Percentiles rank a stretch among this genome's conserved stretches.
These are phyloP conservation scores for Microcos paniculata DNA, from an alignment of 345 rosid genomes.

Conservation along the genomic window DNA sequence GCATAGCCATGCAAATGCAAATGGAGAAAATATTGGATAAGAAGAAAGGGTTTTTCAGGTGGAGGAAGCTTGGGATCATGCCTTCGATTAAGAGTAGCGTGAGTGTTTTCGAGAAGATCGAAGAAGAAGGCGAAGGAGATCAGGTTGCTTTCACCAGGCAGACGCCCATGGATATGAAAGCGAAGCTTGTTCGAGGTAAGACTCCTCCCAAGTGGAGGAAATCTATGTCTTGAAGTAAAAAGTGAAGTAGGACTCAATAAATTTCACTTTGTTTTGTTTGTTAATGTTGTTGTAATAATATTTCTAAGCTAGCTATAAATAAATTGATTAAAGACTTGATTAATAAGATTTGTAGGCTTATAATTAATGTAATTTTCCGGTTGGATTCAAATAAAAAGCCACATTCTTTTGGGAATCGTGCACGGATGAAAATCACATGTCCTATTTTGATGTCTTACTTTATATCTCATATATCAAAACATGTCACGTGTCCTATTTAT, in stretches of 20 bases:
- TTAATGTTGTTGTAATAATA: background rate
- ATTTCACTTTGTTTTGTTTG: background rate
- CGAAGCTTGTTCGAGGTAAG: slow-evolving; percentile 9
- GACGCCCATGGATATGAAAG: slow-evolving; percentile 7
- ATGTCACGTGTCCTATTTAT: too few species aligned
- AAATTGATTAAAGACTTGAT: background rate
- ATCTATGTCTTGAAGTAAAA: background rate
- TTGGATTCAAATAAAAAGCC: background rate
- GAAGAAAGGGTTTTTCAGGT: slow-evolving; percentile 72
- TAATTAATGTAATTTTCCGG: background rate
- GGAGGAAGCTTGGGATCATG: slow-evolving; percentile 65
- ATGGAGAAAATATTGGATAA: slow-evolving; percentile 66
- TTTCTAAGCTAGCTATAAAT: background rate
- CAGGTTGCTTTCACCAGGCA: slow-evolving; percentile 18
- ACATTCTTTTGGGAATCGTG: too few species aligned
- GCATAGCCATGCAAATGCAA: slow-evolving; percentile 52
- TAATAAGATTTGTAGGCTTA: background rate
- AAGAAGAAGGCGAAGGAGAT: slow-evolving; percentile 39
- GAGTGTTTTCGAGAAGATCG: slow-evolving; percentile 39
- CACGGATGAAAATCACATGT: too few species aligned
- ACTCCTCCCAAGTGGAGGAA: slow-evolving; percentile 11
- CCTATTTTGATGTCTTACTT: too few species aligned
- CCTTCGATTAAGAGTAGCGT: slow-evolving; percentile 35
- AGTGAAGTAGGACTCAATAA: background rate
- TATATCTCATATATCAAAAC: too few species aligned